Conservation (phyloP, 768 basidiomycete species). For the Leccinellum rugosiceps region DNA sequence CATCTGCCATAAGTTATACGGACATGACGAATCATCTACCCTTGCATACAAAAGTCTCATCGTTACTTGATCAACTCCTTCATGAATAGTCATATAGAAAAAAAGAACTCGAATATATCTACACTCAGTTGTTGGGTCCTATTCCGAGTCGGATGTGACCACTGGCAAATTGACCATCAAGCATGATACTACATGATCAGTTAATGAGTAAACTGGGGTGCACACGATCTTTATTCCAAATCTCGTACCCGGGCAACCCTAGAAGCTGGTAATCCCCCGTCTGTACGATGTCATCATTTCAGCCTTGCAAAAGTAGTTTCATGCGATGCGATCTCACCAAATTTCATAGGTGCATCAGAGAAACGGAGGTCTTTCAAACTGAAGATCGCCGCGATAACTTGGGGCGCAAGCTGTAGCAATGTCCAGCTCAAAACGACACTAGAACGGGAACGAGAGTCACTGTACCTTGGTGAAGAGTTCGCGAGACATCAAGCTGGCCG, state of each 20-base stretch:
- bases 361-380: conserved; percentile 37
- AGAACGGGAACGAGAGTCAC: neutral
- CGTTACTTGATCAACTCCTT: too few relatives aligned
- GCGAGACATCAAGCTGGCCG: conserved; percentile 34
- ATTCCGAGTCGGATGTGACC: too few relatives aligned
- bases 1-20: too few relatives aligned
- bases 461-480: conserved; percentile 23
- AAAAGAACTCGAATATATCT: too few relatives aligned
- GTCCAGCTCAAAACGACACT: conserved; percentile 13
- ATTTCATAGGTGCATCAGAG: neutral
- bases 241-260: conserved; percentile 16
- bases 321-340: conserved; percentile 7
- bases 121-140: too few relatives aligned
- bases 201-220: neutral
- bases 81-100: too few relatives aligned
- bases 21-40: too few relatives aligned
- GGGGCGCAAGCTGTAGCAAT: conserved; percentile 38
- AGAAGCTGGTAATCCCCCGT: conserved; percentile 14
- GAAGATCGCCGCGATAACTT: conserved; percentile 44
- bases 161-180: conserved; percentile 20
- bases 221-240: neutral
- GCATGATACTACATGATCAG: conserved; percentile 5
- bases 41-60: too few relatives aligned
- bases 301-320: neutral
- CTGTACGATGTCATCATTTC: conserved; percentile 4